Evolutionary conservation across 1,284 basidiomycete species (phyloP), one percentile per base, ranked within the genome.

Genomic region (Trichosporon asahii): DNA sequence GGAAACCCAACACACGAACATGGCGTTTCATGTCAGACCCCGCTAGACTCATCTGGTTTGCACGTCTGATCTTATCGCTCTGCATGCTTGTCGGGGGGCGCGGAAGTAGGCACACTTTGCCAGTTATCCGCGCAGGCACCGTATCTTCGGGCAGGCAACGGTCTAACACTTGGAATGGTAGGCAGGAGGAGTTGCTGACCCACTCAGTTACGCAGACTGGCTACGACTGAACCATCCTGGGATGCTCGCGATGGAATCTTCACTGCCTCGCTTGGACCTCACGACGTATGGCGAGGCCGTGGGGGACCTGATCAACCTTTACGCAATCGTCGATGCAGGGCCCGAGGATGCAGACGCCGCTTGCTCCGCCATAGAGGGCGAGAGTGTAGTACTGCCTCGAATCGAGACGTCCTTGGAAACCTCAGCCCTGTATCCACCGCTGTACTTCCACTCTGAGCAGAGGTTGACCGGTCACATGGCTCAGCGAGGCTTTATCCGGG

Each of bases 131-230:
- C 23, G 8, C n/a, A 23, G 21, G 46, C 46, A 23, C 46, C 46
- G 46, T n/a, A 23, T 23, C 46, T 33, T 33, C 31, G 31, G 31
- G 11, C 31, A 33, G 31, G n/a, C 18, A n/a, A 11, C 15, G 18
- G n/a, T 53, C n/a, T n/a, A n/a, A n/a, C n/a, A n/a, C n/a, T 12
- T 21, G 46, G 46, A 21, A 1, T 2, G 46, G 23, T 15, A 23
- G 21, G 21, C 23, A 1, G 23, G 21, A 11, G 18, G n/a, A 53
- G 21, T 53, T n/a, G 49, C 49, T 53, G n/a, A 53, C 49, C 23
- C 11, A 23, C 21, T 6, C 53, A 82, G 80, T 70, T 82, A 81
- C 64, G 68, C 75, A 11, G 79, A 82, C 68, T 82, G 81, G 80
- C 72, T 80, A 23, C 53, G 69, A 7, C 73, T 81, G n/a, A 82